Conservation (phyloP, 345 rosid genomes). For the Hibiscus tridactylites region DNA sequence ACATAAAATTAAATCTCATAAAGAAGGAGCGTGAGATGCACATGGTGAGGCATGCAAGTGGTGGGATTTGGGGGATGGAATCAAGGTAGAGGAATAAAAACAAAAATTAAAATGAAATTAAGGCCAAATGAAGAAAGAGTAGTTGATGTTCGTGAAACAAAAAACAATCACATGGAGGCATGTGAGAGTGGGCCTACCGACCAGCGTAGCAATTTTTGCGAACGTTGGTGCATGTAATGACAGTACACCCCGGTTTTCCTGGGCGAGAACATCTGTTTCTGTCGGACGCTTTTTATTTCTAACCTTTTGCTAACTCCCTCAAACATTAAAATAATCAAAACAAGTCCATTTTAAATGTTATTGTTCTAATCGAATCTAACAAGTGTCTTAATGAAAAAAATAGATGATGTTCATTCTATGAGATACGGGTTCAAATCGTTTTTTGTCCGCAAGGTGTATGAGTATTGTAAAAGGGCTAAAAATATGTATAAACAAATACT, state of each 20-base stretch:
- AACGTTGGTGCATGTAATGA: constrained; percentile 26
- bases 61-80: background rate
- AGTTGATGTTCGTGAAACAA: background rate
- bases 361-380: no score
- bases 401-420: no score
- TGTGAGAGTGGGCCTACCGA: constrained; percentile 48
- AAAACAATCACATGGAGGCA: constrained; percentile 54
- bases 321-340: background rate
- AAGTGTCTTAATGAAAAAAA: no score
- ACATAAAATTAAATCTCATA: no score
- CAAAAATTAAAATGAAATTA: constrained; percentile 1
- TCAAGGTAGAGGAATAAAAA: background rate
- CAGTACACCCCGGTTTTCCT: constrained; percentile 60
- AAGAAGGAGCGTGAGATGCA: no score
- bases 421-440: no score
- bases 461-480: no score
- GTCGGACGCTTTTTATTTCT: constrained; percentile 31
- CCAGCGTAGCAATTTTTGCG: constrained; percentile 9
- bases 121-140: background rate
- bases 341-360: no score
- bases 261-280: constrained; percentile 64
- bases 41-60: background rate
- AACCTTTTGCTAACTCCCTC: background rate
- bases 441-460: no score
- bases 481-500: no score